Base-by-base conservation (phyloP, 768 basidiomycete genomes). In the Lentinula guzmanii region DNA sequence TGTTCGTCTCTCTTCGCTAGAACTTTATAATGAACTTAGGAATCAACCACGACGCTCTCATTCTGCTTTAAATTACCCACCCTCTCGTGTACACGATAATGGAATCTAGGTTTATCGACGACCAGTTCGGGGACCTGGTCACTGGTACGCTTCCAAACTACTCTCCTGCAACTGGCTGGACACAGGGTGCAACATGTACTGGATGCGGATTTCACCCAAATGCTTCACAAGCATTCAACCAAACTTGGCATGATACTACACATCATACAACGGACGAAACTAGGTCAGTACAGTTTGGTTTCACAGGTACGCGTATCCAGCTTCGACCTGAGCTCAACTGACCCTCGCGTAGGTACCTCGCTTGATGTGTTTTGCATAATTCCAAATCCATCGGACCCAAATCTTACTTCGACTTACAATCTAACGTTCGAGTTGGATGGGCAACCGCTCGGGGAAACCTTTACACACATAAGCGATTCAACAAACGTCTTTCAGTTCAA, bases 371-470 rank as follows among this genome's bases (percentile, higher is more conserved):
- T 45, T 34, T 61, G 61, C n/a, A 61, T 61, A 33, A 55, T 61
- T 37, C 61, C 61, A n/a, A 61, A 61, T 35, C 60, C 60, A n/a
- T 54, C 60, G 7, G 18, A 56, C 35, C 61, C 61, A 24, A 13
- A 2, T 41, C 39, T 61, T 10, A 61, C 61, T 21, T 61, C 61
- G 28, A 61, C 53, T 10, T 61, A 61, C 28, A 43, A 45, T 37
- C 37, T 61, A 28, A 43, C 35, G 4, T 61, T 61, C 11, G n/a
- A 24, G 24, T 10, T 61, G 31, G 60, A 61, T 46, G 60, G 42
- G 5, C 39, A 24, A 16, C 28, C 37, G 9, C n/a, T 54, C 28
- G n/a, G 28, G 15, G n/a, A 33, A 37, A 43, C 24, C 5, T 61
- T 54, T 45, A 41, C 39, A 16, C 60, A 61, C 31, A 45, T 11